Evolutionary conservation across 2,329 filamentous ascomycete species (phyloP).

Genomic region (Venturia pyrina): DNA sequence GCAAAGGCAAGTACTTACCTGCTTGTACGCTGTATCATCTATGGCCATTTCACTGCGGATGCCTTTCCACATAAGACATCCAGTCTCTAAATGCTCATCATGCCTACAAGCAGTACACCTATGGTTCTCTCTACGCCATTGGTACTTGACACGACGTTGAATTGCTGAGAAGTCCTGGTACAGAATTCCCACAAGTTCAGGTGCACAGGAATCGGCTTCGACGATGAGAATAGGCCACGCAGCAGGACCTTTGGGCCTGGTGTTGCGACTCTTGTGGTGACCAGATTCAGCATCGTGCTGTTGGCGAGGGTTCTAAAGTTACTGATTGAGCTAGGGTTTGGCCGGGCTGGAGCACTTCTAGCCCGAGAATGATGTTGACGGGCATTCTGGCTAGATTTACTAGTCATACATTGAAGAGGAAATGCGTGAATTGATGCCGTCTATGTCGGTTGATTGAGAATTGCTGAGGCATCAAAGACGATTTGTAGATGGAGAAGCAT

Average conservation of each 20-base stretch:
- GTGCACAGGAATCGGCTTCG: neutral
- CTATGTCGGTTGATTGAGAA: neutral
- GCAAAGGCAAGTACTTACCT: neutral
- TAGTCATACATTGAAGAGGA: neutral
- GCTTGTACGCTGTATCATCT: neutral
- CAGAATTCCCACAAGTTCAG: neutral
- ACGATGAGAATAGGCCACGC: neutral
- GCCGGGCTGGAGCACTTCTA: neutral
- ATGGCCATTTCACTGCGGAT: neutral
- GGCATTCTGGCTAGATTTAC: neutral
- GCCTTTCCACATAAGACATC: neutral
- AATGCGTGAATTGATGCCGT: neutral
- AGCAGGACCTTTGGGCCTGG: neutral
- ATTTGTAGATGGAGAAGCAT: too few relatives aligned
- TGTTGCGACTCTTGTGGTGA: neutral
- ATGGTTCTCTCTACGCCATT: neutral
- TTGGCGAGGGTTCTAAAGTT: neutral
- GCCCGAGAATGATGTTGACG: neutral
- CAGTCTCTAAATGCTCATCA: neutral
- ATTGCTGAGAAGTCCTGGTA: neutral
- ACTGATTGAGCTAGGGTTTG: neutral
- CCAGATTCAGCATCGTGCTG: neutral
- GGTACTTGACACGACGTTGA: neutral
- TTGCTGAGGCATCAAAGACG: too few relatives aligned
- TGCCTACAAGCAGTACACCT: neutral